Percentiles rank a stretch among this genome's conserved stretches.
Evolutionary conservation across 352 stramenopile genomes (phyloP).

Genomic region (Phytophthora idaei): DNA sequence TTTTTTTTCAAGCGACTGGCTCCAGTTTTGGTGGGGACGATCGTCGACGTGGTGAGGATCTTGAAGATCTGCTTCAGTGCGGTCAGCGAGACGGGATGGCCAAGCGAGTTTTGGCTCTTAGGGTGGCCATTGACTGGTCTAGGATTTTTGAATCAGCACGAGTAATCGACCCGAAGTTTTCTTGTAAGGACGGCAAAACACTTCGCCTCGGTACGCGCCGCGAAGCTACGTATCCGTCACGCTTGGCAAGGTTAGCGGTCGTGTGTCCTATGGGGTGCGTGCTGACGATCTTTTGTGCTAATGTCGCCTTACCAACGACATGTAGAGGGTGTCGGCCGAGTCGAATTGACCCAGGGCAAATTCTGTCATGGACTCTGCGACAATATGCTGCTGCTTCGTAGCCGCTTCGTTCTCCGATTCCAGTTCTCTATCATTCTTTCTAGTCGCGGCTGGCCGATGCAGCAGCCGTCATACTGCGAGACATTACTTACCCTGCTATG

Average conservation of each 20-base stretch:
- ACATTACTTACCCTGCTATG: no score
- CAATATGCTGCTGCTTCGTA: no score
- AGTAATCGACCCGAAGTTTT: slow-evolving; percentile 46
- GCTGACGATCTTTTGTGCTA: slow-evolving; percentile 90
- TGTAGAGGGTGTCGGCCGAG: slow-evolving; percentile 9
- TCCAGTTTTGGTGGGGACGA: slow-evolving; percentile 5
- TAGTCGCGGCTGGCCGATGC: no score
- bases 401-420: no score
- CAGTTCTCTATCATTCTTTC: no score
- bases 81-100: slow-evolving; percentile 84
- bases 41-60: slow-evolving; percentile 12
- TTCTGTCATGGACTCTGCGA: slow-evolving; percentile 16
- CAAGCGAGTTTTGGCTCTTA: slow-evolving; percentile 31
- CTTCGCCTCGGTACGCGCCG: slow-evolving; percentile 56
- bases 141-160: slow-evolving; percentile 70
- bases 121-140: slow-evolving; percentile 13
- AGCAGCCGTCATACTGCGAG: no score
- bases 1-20: no score
- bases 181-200: slow-evolving; percentile 44
- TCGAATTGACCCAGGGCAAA: slow-evolving; percentile 27
- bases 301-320: slow-evolving; percentile 19
- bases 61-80: slow-evolving; percentile 77
- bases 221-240: slow-evolving; percentile 54
- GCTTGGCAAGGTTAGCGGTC: slow-evolving; percentile 53
- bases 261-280: slow-evolving; percentile 66